These are phyloP conservation scores for Buxus sempervirens DNA, from an alignment of 164 flowering plant species.

Conservation along the genomic window DNA sequence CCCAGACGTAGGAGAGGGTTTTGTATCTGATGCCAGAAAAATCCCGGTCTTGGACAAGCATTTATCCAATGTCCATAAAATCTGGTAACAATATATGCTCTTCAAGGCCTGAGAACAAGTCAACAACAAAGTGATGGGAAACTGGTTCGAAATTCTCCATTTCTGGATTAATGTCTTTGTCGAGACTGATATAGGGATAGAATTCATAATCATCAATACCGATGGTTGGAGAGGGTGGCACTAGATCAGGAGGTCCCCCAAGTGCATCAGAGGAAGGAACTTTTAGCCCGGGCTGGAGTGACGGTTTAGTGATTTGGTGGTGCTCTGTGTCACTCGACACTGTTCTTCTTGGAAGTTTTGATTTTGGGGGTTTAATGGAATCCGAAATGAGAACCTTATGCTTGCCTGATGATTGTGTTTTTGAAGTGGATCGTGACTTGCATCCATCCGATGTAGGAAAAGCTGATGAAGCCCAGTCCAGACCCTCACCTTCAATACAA, in stretches of 20 bases:
- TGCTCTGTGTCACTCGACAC: constrained; percentile 29
- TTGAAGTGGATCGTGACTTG: constrained; percentile 39
- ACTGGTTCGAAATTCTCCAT: constrained; percentile 20
- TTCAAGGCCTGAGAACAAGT: constrained; percentile 41
- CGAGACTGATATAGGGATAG: constrained; percentile 3
- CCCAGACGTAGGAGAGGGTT: background rate
- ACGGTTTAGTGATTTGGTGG: constrained; percentile 18
- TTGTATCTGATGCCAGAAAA: background rate
- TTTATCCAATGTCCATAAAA: constrained; percentile 44
- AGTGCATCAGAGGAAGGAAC: constrained; percentile 16
- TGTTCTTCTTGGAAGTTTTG: constrained; percentile 36
- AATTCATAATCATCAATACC: constrained; percentile 4
- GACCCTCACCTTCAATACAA: constrained; percentile 43
- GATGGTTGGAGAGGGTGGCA: constrained; percentile 7
- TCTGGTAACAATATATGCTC: constrained; percentile 37
- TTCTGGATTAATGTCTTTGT: constrained; percentile 18
- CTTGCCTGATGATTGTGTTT: constrained; percentile 53
- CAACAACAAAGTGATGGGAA: constrained; percentile 35
- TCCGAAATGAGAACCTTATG: constrained; percentile 59
- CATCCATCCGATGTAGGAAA: constrained; percentile 42
- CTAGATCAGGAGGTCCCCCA: constrained; percentile 13
- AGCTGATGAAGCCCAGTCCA: constrained; percentile 50
- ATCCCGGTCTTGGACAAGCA: background rate
- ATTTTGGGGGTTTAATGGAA: constrained; percentile 42
- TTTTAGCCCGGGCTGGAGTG: constrained; percentile 11